Evolutionary conservation across 345 rosid genomes (phyloP), one percentile per base, ranked within the genome.

Genomic region (Cardamine resedifolia): DNA sequence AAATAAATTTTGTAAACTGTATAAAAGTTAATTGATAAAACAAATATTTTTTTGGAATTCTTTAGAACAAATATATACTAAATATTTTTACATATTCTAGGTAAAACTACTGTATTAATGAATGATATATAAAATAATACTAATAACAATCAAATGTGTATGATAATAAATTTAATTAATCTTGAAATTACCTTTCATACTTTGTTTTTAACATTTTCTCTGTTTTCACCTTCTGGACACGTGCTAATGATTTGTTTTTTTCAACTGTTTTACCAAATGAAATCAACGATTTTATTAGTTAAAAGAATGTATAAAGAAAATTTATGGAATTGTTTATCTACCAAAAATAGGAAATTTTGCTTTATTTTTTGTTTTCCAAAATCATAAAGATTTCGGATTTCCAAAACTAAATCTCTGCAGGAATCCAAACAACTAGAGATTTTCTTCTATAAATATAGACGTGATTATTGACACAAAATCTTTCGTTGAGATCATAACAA

Each of bases 381-480:
- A 58, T 0, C 7, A n/a, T 20, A 43, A 19, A 41, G 12, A n/a
- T 9, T 68, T 18, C 14, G 18, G 27, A 53, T 5, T 12, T 15
- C 3, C 6, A 36, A 21, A 58, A 36, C 16, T 1, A 58, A 36
- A 58, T 36, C 30, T 59, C n/a, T 0, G 3, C 12, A 33, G 47
- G 30, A 20, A 58, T 58, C 47, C 10, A 58, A 58, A 36, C 6
- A n/a, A 14, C 2, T 1, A 8, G 12, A 10, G 10, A 10, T 8
- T 15, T 41, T 61, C 24, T 43, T 14, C 16, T 49, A 60, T 71
- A 71, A 71, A 71, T 71, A 70, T 36, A 36, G 47, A 34, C 23
- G 1, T 50, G 11, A n/a, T 2, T 34, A 21, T 6, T 5, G 21
- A 12, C 57, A 31, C 16, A 58, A 31, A 7, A 27, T 19, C 9